Evolutionary conservation across 2,329 filamentous ascomycete species (phyloP), one percentile per base, ranked within the genome.

Genomic region (Cladosporium sp.): DNA sequence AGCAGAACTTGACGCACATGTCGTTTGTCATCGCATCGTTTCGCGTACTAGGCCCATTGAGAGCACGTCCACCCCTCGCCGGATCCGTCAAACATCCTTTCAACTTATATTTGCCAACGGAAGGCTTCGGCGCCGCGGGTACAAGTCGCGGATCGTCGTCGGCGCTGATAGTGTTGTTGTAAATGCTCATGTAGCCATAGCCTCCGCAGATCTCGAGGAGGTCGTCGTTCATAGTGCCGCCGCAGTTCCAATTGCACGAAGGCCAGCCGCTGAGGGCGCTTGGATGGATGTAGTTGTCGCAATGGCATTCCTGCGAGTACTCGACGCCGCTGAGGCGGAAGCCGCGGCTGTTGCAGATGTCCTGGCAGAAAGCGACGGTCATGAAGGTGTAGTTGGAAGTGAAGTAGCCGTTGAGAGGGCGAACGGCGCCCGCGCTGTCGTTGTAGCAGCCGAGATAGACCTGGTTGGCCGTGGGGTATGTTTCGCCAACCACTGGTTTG

Each of bases 391-490:
- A 71, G 62, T 75, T 72, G 32, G 68, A 68, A 24, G 61, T 69
- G 14, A 52, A 68, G 10, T 69, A 54, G 10, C 68, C 71, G 38
- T 74, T 72, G 30, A 78, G 68, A 3, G 75, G 71, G 15, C 73
- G 71, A 3, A 67, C 54, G 38, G 49, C 59, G 44, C 65, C 68
- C 24, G 65, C 67, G 64, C 71, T 76, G 61, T 78, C 76, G 65
- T 78, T 77, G 65, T 70, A 75, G 71, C 79, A 78, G 49, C 78
- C 76, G 5, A 79, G 61, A 66, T 79, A 76, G 60, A 70, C 67
- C 68, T 75, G 77, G 32, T 70, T 67, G 24, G 28, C 2, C 21
- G 36, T 49, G 26, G 71, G 69, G 24, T 67, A 65, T n/a, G 24
- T 44, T 14, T 68, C 32, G 10, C 76, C 74, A 18, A 72, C 66